Base-by-base conservation (phyloP, 768 basidiomycete species). In the Nevesoporus exiguus region DNA sequence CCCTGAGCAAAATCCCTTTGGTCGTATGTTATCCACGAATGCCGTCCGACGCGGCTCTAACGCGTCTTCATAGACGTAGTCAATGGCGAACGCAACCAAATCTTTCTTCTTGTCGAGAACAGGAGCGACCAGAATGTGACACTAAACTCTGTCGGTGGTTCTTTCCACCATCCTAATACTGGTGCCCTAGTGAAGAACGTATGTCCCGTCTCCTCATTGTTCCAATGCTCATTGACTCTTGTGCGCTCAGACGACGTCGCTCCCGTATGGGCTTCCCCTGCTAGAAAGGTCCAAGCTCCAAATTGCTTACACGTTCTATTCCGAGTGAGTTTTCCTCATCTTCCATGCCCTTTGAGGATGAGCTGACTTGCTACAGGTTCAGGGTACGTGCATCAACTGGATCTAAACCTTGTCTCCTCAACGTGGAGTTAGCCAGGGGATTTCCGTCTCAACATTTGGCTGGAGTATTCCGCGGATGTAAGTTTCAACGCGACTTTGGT, bases 71-170 rank as follows among this genome's bases (percentile, higher is more conserved):
- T 63, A 93, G 90, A 91, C 55, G 74, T 93, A 46, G 83, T 92
- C 30, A 93, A 93, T 61, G 90, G 90, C 54, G 88, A 90, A 75
- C 82, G 79, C 65, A 93, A 91, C 66, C 73, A 78, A 30, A 73
- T 93, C 31, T 71, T 71, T 24, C 70, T 93, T 46, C 70, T 76
- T 25, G 76, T 93, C 13, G 89, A 90, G 70, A 93, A 90, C 71
- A 87, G 81, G 68, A 86, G 87, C 11, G 80, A 80, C 60, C 78
- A 77, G 62, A 88, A 91, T 58, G 76, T 88, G 46, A 89, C 88
- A 2, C 72, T 93, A 17, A 67, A 82, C 55, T 78, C 72, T 61
- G 76, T 88, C 54, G 78, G 80, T 49, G 90, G 86, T 40, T 84
- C 88, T 33, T 74, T 93, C 61, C 80, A 82, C 57, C 73, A 88